Percentiles rank a stretch among this genome's conserved stretches.
Conservation (phyloP, 2,329 filamentous ascomycete genomes). For the Epichloe aotearoae region DNA sequence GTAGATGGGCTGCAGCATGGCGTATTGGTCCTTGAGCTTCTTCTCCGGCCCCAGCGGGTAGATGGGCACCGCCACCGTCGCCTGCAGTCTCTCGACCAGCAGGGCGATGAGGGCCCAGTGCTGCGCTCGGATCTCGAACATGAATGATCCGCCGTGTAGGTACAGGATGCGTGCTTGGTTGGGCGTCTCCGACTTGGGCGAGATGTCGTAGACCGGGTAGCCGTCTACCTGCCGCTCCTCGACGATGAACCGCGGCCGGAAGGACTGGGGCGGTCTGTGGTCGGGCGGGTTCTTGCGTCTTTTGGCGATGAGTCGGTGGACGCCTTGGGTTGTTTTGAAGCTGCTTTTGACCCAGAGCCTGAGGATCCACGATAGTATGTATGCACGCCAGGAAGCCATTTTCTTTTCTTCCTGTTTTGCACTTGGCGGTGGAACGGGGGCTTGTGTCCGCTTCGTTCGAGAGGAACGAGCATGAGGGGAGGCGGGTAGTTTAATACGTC, state of each 20-base stretch:
- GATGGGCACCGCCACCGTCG: conserved; percentile 18
- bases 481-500: background rate
- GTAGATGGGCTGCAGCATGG: conserved; percentile 18
- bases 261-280: conserved; percentile 11
- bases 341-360: conserved; percentile 15
- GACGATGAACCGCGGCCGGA: conserved; percentile 15
- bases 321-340: conserved; percentile 13
- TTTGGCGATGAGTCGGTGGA: conserved; percentile 14
- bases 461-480: too few relatives aligned
- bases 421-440: background rate
- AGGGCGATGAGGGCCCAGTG: conserved; percentile 18
- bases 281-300: conserved; percentile 10
- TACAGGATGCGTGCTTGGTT: conserved; percentile 18
- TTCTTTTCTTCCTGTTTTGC: background rate
- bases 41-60: conserved; percentile 21
- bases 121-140: conserved; percentile 15
- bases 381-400: conserved; percentile 16
- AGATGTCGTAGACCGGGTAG: conserved; percentile 16
- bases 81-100: conserved; percentile 17
- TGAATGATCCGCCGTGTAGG: conserved; percentile 18
- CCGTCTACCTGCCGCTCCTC: conserved; percentile 11
- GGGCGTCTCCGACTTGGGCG: conserved; percentile 18
- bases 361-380: conserved; percentile 15
- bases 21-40: conserved; percentile 18
- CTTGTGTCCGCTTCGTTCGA: too few relatives aligned